These are phyloP conservation scores for Torrubiella hemipterigena DNA, from an alignment of 2,329 filamentous ascomycete genomes.

Conservation along the genomic window DNA sequence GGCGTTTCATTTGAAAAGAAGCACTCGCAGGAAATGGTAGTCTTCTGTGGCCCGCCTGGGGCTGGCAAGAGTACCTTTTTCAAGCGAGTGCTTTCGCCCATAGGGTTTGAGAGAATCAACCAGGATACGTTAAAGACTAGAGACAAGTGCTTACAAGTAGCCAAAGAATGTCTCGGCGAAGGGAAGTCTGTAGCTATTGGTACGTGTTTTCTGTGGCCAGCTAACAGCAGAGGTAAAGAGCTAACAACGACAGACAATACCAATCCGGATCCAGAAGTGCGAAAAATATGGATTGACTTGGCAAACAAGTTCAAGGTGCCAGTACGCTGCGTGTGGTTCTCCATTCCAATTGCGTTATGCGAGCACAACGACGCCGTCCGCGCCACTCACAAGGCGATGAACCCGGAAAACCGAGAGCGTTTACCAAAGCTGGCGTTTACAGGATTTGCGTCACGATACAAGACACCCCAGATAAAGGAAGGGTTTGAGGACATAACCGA, in stretches of 20 bases:
- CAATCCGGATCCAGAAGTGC: constrained; percentile 71
- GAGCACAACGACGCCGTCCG: constrained; percentile 85
- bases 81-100: constrained; percentile 61
- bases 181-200: constrained; percentile 66
- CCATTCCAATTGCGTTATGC: constrained; percentile 53
- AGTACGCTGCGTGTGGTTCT: constrained; percentile 80
- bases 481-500: constrained; percentile 73
- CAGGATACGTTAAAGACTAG: constrained; percentile 75
- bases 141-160: constrained; percentile 60
- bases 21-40: constrained; percentile 59
- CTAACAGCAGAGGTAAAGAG: constrained; percentile 2
- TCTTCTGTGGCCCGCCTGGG: constrained; percentile 82
- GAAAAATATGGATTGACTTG: constrained; percentile 66
- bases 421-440: constrained; percentile 74
- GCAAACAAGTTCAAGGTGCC: constrained; percentile 59
- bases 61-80: constrained; percentile 90
- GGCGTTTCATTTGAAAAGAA: constrained; percentile 41
- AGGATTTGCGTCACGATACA: constrained; percentile 61
- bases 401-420: constrained; percentile 65
- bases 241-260: constrained; percentile 62
- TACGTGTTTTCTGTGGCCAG: constrained; percentile 29
- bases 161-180: constrained; percentile 49
- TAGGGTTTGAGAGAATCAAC: constrained; percentile 77
- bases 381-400: constrained; percentile 58
- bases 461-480: constrained; percentile 59